These are phyloP conservation scores for Dendrobium nobile DNA, from an alignment of 106 monocot species.

Conservation along the genomic window DNA sequence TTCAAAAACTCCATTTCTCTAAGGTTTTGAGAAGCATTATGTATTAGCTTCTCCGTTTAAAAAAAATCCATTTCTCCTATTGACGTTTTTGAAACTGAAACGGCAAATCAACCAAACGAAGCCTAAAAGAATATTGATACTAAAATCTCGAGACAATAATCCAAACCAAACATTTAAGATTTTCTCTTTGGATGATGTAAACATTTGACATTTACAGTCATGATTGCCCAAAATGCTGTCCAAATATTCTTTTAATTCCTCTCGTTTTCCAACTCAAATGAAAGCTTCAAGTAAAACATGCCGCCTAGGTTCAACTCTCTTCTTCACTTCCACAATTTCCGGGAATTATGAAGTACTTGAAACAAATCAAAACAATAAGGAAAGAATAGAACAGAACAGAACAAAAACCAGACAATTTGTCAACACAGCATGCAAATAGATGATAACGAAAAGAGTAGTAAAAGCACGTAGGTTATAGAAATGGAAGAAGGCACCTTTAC, in stretches of 20 bases:
- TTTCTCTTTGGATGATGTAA: not conserved
- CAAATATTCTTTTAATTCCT: not conserved
- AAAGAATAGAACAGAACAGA: not conserved
- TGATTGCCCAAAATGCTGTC: not conserved
- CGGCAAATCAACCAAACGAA: too few species aligned
- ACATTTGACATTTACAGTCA: not conserved
- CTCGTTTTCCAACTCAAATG: not conserved
- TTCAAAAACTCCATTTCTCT: too few species aligned
- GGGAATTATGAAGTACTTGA: not conserved
- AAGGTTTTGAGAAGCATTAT: too few species aligned
- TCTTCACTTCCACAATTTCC: not conserved
- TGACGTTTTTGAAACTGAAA: too few species aligned
- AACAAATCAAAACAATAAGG: not conserved
- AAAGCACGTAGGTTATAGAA: not conserved
- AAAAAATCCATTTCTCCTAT: too few species aligned
- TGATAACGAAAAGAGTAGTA: not conserved
- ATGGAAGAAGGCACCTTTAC: conserved; percentile 36
- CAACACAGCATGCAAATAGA: not conserved
- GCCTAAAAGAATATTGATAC: not conserved
- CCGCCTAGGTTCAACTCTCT: not conserved
- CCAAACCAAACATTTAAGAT: not conserved
- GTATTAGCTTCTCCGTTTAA: too few species aligned
- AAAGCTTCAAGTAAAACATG: not conserved
- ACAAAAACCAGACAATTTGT: not conserved
- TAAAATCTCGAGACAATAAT: not conserved